phyloP scores from a whole-genome alignment of 352 stramenopile species.

The Blastocystis sp. region DNA sequence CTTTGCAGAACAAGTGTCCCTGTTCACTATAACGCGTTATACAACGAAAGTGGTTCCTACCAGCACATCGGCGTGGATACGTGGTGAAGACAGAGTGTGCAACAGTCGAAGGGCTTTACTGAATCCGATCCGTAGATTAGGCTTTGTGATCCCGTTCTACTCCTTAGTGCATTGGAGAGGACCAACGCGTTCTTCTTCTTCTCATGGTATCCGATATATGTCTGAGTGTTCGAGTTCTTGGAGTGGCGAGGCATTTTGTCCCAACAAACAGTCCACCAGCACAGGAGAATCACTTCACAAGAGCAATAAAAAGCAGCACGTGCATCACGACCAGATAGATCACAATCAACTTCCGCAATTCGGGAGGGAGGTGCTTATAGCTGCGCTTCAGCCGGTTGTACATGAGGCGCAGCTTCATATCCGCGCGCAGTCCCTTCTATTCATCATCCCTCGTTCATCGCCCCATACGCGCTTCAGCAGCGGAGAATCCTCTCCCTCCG shows the following conservation, averaged over 20 bases:
- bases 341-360: slow-evolving; percentile 9
- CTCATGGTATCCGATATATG: slow-evolving; percentile 57
- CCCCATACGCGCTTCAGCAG: slow-evolving; percentile 3
- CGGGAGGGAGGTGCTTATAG: slow-evolving; percentile 7
- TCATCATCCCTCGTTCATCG: neutral
- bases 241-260: slow-evolving; percentile 39
- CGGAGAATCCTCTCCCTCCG: slow-evolving; percentile 2
- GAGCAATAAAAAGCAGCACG: slow-evolving; percentile 44
- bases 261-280: neutral
- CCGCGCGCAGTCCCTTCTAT: slow-evolving; percentile 5
- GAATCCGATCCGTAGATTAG: slow-evolving; percentile 56
- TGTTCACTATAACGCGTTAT: slow-evolving; percentile 19
- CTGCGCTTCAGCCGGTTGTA: slow-evolving; percentile 39
- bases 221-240: slow-evolving; percentile 51
- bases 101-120: slow-evolving; percentile 62
- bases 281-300: slow-evolving; percentile 33
- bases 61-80: slow-evolving; percentile 49
- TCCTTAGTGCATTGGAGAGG: neutral
- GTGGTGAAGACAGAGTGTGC: slow-evolving; percentile 57
- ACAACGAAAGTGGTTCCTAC: neutral
- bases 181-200: slow-evolving; percentile 52
- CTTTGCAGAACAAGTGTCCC: slow-evolving; percentile 66
- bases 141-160: slow-evolving; percentile 30
- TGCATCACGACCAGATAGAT: slow-evolving; percentile 49
- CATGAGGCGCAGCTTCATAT: neutral